phyloP scores from a whole-genome alignment of 2,329 filamentous ascomycete species.

The Beauveria bassiana region DNA sequence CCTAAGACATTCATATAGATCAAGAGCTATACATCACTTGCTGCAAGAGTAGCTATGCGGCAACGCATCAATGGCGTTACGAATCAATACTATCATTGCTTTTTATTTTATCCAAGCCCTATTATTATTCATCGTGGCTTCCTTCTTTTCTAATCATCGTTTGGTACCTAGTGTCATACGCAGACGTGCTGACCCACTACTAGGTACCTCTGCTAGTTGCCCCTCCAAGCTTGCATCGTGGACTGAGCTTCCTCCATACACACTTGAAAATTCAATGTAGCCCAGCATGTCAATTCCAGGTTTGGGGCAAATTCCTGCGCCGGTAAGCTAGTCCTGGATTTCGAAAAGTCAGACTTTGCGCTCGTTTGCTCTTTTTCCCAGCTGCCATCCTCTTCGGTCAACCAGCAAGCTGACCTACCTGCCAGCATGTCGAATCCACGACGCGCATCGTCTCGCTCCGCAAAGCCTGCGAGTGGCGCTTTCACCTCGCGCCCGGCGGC shows the following conservation, averaged over 20 bases:
- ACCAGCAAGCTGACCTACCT: background rate
- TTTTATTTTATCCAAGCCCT: background rate
- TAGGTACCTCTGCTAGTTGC: background rate
- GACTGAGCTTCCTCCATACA: background rate
- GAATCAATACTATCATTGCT: slow-evolving; percentile 8
- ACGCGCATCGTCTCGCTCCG: slow-evolving; percentile 45
- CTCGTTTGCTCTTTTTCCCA: background rate
- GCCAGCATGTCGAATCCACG: slow-evolving; percentile 29
- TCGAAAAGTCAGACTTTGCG: background rate
- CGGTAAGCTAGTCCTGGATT: slow-evolving; percentile 32
- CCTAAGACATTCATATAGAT: background rate
- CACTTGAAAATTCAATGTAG: slow-evolving; percentile 21
- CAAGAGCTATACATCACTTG: background rate
- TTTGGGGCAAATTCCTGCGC: slow-evolving; percentile 57
- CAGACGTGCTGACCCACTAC: background rate
- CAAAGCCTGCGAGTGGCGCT: slow-evolving; percentile 69
- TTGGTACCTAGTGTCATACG: background rate
- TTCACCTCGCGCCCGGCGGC: slow-evolving; percentile 54
- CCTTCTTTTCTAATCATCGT: background rate
- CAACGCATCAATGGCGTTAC: background rate
- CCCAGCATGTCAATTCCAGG: slow-evolving; percentile 63
- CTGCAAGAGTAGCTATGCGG: background rate
- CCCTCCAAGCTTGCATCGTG: slow-evolving; percentile 2
- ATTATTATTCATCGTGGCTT: background rate
- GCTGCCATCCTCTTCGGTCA: background rate